Evolutionary conservation across 495 filamentous ascomycete species (phyloP).

Genomic region (Penicillium coffeae): DNA sequence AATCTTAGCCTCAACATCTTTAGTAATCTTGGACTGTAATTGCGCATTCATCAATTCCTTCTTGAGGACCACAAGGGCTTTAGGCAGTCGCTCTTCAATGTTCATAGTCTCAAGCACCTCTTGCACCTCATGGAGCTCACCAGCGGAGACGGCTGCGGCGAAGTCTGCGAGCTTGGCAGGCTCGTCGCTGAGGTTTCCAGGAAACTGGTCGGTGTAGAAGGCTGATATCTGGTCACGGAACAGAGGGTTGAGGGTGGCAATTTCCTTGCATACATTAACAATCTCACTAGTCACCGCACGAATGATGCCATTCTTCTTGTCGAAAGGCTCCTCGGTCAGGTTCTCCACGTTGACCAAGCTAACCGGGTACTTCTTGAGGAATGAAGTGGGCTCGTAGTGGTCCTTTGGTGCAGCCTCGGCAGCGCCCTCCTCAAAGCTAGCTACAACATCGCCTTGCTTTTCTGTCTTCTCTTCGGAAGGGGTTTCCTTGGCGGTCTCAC

Average conservation of each 20-base stretch:
- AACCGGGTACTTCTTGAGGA: constrained; percentile 84
- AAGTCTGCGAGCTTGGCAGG: constrained; percentile 95
- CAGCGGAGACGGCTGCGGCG: constrained; percentile 88
- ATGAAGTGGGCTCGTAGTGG: constrained; percentile 83
- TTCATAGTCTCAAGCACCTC: constrained; percentile 87
- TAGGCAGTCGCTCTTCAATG: constrained; percentile 83
- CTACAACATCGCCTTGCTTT: constrained; percentile 89
- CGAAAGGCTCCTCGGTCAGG: constrained; percentile 77
- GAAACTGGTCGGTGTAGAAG: constrained; percentile 91
- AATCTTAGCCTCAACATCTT: constrained; percentile 96
- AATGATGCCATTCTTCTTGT: constrained; percentile 81
- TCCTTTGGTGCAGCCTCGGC: constrained; percentile 43
- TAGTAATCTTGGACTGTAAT: constrained; percentile 93
- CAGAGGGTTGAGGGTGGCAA: constrained; percentile 86
- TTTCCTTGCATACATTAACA: constrained; percentile 96
- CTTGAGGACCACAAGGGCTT: constrained; percentile 87
- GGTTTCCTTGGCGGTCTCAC: constrained; percentile 34
- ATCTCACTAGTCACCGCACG: constrained; percentile 94
- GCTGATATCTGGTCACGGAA: constrained; percentile 97
- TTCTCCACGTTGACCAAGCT: constrained; percentile 95
- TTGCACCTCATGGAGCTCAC: constrained; percentile 87
- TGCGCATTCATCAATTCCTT: constrained; percentile 98
- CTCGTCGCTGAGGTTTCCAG: constrained; percentile 91
- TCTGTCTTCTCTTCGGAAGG: constrained; percentile 59
- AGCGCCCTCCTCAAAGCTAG: constrained; percentile 85